Evolutionary conservation across 208 protist genomes (phyloP), one percentile per base, ranked within the genome.

Genomic region (Histomonas meleagridis): DNA sequence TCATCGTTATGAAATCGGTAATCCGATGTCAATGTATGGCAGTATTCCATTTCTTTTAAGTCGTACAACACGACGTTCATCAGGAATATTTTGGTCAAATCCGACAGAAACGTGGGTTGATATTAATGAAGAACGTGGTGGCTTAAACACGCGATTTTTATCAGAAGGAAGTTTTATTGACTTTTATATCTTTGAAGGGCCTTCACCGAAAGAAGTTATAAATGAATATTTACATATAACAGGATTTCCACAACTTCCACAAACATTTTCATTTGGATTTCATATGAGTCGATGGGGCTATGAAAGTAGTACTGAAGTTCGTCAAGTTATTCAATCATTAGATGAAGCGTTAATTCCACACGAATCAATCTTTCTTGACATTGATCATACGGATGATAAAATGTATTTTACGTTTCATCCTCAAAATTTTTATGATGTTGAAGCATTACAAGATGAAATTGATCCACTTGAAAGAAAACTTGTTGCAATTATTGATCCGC

Each of bases 341-440:
- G 92, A 93, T 70, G 65, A 91, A 12, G 32, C 43, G 26, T 48
- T 62, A 21, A 51, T 93, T 32, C 93, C 93, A 40, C 91, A 93
- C 93, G 98, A 99, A 94, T 96, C 97, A 18, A 95, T 99, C 49
- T 99, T 98, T 98, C 96, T 99, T 12, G 98, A 99, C 94, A 98
- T 99, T 94, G 98, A 99, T 94, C 98, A 99, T 94, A 99, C 98
- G 0, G 95, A 99, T 94, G 95, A 95, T 91, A 99, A 99, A 94
- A 90, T 92, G 90, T 99, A 99, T 93, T 53, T 86, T 46, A 86
- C 76, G 38, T 86, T 43, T 43, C 14, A 86, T 55, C 40, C 43
- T 0, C 0, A 55, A 26, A 38, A 18, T 14, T 86, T 86, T 26
- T 18, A 43, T 38, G 46, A 43, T 53, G 40, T 32, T 21, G 23